These are phyloP conservation scores for Neofusicoccum sp. DNA, from an alignment of 2,329 filamentous ascomycete species.

Conservation along the genomic window DNA sequence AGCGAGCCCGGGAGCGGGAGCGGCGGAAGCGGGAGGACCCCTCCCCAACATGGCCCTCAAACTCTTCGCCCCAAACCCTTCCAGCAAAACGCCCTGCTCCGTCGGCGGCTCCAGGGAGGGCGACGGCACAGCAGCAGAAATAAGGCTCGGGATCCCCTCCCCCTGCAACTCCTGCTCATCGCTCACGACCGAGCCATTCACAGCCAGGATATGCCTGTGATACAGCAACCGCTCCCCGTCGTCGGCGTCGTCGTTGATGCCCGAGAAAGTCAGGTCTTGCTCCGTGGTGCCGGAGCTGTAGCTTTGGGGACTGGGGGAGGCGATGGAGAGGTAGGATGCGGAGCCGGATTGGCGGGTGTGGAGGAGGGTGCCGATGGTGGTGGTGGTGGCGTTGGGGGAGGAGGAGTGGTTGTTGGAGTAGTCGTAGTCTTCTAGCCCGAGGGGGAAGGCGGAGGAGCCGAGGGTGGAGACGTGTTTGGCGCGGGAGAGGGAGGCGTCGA, in stretches of 20 bases:
- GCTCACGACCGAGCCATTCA: conserved; percentile 56
- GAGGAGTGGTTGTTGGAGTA: conserved; percentile 32
- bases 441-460: conserved; percentile 59
- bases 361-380: conserved; percentile 35
- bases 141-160: background rate
- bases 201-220: conserved; percentile 57
- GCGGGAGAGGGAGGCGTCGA: conserved; percentile 52
- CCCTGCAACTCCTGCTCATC: background rate
- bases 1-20: background rate
- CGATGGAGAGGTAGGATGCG: conserved; percentile 56
- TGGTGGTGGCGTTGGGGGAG: conserved; percentile 37
- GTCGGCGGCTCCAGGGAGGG: background rate
- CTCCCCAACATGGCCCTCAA: background rate
- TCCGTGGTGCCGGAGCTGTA: conserved; percentile 59
- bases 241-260: conserved; percentile 34
- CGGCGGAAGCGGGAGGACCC: background rate
- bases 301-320: conserved; percentile 46
- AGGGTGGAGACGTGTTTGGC: conserved; percentile 51
- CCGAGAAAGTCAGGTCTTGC: conserved; percentile 61
- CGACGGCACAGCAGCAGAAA: too few species aligned
- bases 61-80: background rate
- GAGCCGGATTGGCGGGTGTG: conserved; percentile 56
- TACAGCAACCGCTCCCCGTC: conserved; percentile 51
- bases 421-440: conserved; percentile 61
- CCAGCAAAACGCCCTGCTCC: background rate